Conservation (phyloP, 257 asterid species). For the Forsythia suspensa region DNA sequence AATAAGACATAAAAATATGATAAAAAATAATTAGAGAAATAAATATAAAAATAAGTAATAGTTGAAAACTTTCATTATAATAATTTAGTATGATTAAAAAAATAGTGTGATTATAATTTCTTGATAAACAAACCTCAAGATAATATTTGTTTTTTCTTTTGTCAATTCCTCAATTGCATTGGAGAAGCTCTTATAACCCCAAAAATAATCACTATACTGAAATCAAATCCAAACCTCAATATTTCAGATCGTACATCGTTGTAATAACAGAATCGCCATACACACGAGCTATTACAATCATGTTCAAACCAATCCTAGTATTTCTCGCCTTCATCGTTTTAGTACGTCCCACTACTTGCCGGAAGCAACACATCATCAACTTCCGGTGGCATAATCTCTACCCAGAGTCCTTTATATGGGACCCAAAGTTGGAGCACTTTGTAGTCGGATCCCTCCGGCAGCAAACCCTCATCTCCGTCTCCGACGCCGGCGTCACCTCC, state of each 20-base stretch:
- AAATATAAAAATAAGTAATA: too few species aligned
- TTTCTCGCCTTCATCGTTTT: not conserved
- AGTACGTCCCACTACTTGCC: slow-evolving; percentile 26
- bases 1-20: too few species aligned
- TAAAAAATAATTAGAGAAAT: too few species aligned
- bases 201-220: not conserved
- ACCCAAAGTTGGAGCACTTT: slow-evolving; percentile 76
- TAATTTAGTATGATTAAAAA: too few species aligned
- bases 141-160: too few species aligned
- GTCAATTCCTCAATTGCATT: too few species aligned
- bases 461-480: slow-evolving; percentile 56
- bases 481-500: slow-evolving; percentile 77
- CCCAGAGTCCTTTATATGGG: slow-evolving; percentile 79
- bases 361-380: slow-evolving; percentile 59
- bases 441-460: slow-evolving; percentile 64
- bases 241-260: not conserved
- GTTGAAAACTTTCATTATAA: too few species aligned
- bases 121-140: too few species aligned
- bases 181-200: too few species aligned
- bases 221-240: not conserved
- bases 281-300: too few species aligned
- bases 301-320: slow-evolving; percentile 24
- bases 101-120: too few species aligned
- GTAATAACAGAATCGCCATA: not conserved
- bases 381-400: slow-evolving; percentile 63